Conservation (phyloP, 805 yeast species). For the Spathaspora sp. region DNA sequence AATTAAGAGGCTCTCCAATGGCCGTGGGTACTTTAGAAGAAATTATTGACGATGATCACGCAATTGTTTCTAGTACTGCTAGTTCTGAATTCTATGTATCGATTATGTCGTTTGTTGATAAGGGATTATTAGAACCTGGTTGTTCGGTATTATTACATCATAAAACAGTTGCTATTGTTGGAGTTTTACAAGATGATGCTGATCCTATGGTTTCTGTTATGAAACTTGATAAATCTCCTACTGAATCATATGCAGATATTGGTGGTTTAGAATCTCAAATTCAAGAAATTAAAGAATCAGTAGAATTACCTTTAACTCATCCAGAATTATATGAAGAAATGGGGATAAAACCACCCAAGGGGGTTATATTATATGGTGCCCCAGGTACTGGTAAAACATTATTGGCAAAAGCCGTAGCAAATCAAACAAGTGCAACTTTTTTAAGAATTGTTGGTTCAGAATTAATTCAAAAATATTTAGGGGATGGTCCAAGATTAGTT, state of each 20-base stretch:
- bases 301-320: constrained; percentile 91
- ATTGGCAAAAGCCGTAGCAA: constrained; percentile 96
- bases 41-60: constrained; percentile 97
- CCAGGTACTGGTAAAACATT: constrained; percentile 98
- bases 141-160: constrained; percentile 94
- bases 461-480: constrained; percentile 91
- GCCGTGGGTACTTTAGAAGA: constrained; percentile 95
- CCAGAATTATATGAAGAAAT: constrained; percentile 96
- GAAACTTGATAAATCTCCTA: constrained; percentile 97
- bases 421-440: constrained; percentile 95
- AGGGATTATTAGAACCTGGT: constrained; percentile 93
- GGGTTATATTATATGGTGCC: constrained; percentile 94
- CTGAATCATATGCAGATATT: constrained; percentile 93
- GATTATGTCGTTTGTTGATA: constrained; percentile 93
- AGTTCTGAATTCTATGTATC: constrained; percentile 98
- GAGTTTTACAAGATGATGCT: constrained; percentile 96
- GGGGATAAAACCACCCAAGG: constrained; percentile 99
- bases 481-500: constrained; percentile 95
- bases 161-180: constrained; percentile 93
- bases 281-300: constrained; percentile 96
- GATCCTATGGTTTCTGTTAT: constrained; percentile 97
- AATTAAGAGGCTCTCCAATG: constrained; percentile 93
- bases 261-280: constrained; percentile 96
- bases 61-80: constrained; percentile 91
- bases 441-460: constrained; percentile 96